Percentiles rank a stretch among this genome's conserved stretches.
Evolutionary conservation across 495 filamentous ascomycete genomes (phyloP).

Genomic region (Talaromyces stipitatus): DNA sequence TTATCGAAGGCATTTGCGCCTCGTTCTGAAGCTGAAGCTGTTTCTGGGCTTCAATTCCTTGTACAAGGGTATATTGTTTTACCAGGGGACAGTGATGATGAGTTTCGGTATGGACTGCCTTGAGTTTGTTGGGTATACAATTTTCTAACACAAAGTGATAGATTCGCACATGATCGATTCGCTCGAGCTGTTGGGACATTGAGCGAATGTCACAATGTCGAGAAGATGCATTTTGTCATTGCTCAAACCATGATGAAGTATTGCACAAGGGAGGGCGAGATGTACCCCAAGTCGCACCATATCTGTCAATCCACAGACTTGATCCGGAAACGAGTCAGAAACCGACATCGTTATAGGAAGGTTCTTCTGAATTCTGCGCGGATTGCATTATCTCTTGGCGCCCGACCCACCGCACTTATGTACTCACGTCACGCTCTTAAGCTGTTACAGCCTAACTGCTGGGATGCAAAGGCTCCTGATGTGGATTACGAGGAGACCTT

Average conservation of each 20-base stretch:
- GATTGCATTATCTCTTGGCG: conserved; percentile 69
- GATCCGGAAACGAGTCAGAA: conserved; percentile 54
- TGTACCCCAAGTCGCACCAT: conserved; percentile 67
- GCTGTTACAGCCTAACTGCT: conserved; percentile 72
- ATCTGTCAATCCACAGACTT: conserved; percentile 65
- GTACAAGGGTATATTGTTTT: conserved; percentile 71
- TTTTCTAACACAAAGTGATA: conserved; percentile 16
- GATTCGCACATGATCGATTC: conserved; percentile 80
- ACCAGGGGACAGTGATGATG: conserved; percentile 69
- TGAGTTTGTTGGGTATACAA: background rate
- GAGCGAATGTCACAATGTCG: conserved; percentile 54
- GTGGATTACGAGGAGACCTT: conserved; percentile 81
- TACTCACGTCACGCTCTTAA: conserved; percentile 68
- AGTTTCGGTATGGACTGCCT: conserved; percentile 38
- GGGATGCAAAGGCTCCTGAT: conserved; percentile 63
- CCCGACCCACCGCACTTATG: conserved; percentile 66
- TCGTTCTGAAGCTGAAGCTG: conserved; percentile 43
- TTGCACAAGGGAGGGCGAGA: conserved; percentile 46
- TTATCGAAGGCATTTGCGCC: conserved; percentile 15
- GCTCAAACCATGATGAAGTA: conserved; percentile 71
- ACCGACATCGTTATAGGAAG: conserved; percentile 58
- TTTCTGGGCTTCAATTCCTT: conserved; percentile 70
- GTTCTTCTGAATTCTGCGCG: conserved; percentile 70
- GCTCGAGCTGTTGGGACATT: conserved; percentile 64
- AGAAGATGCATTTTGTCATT: conserved; percentile 83